phyloP scores from a whole-genome alignment of 805 yeast species.

The Myxozyma udenii region DNA sequence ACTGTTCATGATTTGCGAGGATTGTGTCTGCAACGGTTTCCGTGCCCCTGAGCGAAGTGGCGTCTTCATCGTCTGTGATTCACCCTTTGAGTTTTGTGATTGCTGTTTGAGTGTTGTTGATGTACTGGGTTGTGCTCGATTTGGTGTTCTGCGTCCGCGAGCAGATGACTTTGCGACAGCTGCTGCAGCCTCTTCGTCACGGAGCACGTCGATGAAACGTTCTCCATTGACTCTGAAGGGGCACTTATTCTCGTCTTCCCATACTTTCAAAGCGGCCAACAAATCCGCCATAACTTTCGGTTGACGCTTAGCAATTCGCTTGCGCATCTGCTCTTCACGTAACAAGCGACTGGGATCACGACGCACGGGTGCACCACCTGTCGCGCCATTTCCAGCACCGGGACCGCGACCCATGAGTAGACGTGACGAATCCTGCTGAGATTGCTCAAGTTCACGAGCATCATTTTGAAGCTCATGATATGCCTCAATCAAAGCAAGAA shows the following conservation, averaged over 20 bases:
- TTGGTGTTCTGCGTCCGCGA: slow-evolving; percentile 20
- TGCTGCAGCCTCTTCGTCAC: slow-evolving; percentile 31
- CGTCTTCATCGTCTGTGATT: neutral
- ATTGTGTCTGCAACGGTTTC: neutral
- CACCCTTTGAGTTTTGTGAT: neutral
- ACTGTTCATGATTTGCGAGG: slow-evolving; percentile 2
- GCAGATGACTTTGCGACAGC: slow-evolving; percentile 1
- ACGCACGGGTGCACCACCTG: neutral
- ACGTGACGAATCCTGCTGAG: slow-evolving; percentile 77
- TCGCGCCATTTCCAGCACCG: neutral
- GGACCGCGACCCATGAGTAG: slow-evolving; percentile 57
- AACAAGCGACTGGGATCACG: slow-evolving; percentile 64
- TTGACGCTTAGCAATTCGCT: slow-evolving; percentile 59
- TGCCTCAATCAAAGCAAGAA: slow-evolving; percentile 55
- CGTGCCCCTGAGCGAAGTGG: neutral
- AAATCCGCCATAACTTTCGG: slow-evolving; percentile 62
- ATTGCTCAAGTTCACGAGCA: slow-evolving; percentile 59
- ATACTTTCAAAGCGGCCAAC: slow-evolving; percentile 47
- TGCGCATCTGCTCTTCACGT: slow-evolving; percentile 75
- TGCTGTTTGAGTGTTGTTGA: neutral
- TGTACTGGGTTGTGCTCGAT: slow-evolving; percentile 1
- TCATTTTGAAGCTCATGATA: slow-evolving; percentile 58
- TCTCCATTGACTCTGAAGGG: slow-evolving; percentile 47
- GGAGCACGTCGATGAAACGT: slow-evolving; percentile 45
- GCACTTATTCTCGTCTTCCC: slow-evolving; percentile 42